Base-by-base conservation (phyloP, 352 stramenopile genomes). In the Pythium grandisporangium region DNA sequence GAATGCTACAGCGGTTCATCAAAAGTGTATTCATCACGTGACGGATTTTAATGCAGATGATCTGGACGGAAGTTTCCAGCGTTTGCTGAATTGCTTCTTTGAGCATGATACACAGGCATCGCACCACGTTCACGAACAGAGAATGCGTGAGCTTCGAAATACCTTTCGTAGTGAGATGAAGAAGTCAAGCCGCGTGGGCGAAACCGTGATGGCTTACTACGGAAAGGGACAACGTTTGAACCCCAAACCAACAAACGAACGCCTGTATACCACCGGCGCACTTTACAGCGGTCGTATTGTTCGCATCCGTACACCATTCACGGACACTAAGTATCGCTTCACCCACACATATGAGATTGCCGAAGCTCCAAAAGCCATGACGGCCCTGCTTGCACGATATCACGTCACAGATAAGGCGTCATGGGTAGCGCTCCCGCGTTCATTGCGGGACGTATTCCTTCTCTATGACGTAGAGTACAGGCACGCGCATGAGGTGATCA, bases 381-480 rank as follows among this genome's bases (percentile, higher is more conserved):
- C 43, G 1, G 35, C 45, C 6, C 47, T 87, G 2, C 54, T 87
- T 3, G 17, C 14, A 2, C 58, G 62, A 35, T 84, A 87, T 53
- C 66, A 66, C 13, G 69, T 84, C n/a, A 49, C 14, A 0, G 60
- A 78, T 51, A 73, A 79, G 35, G 37, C 47, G 5, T 65, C 63
- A 12, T 87, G 74, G 74, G 36, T 78, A 5, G 54, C 51, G 6
- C 40, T 83, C 14, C 61, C 69, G 0, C 69, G 51, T 43, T 37
- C 44, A 6, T 56, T 67, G 2, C 74, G 74, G 20, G 74, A 87
- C 34, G 29, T 83, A 2, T 84, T 87, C 30, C 42, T 87, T 40
- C 48, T 87, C 3, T 87, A 84, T 22, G 74, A 84, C 29, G 49
- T 87, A 11, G 70, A 84, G 51, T 87, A 84, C 22, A 58, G 56